Conservation (phyloP, 306 rosid species). For the Vicia sativa region DNA sequence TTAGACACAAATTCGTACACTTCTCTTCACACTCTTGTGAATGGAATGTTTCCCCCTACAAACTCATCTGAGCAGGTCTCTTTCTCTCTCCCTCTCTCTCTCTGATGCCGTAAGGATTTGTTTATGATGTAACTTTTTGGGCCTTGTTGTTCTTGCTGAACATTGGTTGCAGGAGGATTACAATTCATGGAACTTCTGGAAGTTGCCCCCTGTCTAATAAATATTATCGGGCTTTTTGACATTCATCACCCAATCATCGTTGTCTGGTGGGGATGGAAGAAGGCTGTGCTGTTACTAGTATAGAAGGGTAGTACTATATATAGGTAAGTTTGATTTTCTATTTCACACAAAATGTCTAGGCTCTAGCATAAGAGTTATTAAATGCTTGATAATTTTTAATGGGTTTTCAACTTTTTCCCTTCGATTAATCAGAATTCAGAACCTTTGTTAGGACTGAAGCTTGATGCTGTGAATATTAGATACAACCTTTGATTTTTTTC, state of each 20-base stretch:
- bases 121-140: constrained; percentile 16
- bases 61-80: constrained; percentile 75
- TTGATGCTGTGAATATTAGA: constrained; percentile 23
- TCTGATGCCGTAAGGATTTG: constrained; percentile 8
- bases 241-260: constrained; percentile 25
- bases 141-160: constrained; percentile 23
- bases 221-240: constrained; percentile 29
- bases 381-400: too few relatives aligned
- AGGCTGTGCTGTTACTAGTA: constrained; percentile 27
- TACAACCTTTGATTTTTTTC: background rate
- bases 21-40: constrained; percentile 77
- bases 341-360: too few relatives aligned
- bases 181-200: constrained; percentile 98
- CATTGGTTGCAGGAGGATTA: constrained; percentile 76
- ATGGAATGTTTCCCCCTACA: constrained; percentile 83
- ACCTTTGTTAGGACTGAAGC: too few relatives aligned
- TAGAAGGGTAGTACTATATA: constrained; percentile 10
- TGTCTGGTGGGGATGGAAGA: constrained; percentile 32
- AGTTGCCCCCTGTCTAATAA: constrained; percentile 50
- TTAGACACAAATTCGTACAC: constrained; percentile 74
- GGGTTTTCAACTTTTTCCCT: too few relatives aligned
- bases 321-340: constrained; percentile 48
- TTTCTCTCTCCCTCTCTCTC: constrained; percentile 25
- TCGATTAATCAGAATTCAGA: too few relatives aligned
- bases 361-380: too few relatives aligned